Evolutionary conservation across 805 yeast species (phyloP).

Genomic region (Teunomyces atbi): DNA sequence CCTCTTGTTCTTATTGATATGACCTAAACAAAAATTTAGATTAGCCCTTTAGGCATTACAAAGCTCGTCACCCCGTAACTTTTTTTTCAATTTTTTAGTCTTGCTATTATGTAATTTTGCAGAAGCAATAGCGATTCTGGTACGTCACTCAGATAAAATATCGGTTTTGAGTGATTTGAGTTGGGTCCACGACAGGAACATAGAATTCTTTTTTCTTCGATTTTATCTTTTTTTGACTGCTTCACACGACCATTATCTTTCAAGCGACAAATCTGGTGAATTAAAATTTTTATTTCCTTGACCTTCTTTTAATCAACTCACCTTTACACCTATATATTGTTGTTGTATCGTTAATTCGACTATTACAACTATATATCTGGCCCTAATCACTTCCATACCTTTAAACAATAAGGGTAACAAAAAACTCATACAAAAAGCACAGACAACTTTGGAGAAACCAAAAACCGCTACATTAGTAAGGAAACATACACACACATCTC

Average conservation of each 20-base stretch:
- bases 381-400: background rate
- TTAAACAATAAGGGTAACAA: background rate
- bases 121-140: background rate
- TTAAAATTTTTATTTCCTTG: background rate
- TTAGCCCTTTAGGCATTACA: too few relatives aligned
- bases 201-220: too few relatives aligned
- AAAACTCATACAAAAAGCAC: background rate
- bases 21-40: too few relatives aligned
- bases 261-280: background rate
- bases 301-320: background rate
- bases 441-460: background rate
- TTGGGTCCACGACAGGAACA: too few relatives aligned
- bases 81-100: background rate
- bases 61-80: background rate
- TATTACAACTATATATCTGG: background rate
- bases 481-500: background rate
- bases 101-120: slow-evolving; percentile 1
- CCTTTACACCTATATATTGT: background rate
- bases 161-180: background rate
- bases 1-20: too few relatives aligned
- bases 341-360: slow-evolving; percentile 4
- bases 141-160: background rate
- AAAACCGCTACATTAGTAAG: background rate
- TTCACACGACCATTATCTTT: background rate
- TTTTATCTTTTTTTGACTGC: background rate